These are phyloP conservation scores for Acorus calamus DNA, from an alignment of 106 monocot species.

Conservation along the genomic window DNA sequence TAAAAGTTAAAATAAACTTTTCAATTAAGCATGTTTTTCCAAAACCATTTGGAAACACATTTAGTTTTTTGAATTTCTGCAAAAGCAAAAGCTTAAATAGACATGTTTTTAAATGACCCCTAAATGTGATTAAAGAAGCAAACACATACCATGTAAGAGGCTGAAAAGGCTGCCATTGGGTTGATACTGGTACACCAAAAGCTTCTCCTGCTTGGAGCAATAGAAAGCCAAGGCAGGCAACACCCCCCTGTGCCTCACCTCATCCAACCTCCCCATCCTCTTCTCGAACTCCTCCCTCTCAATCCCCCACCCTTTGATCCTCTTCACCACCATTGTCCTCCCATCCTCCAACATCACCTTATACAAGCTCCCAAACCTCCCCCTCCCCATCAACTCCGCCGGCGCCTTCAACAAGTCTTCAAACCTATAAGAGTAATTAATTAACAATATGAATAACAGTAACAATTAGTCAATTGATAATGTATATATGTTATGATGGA, in stretches of 20 bases:
- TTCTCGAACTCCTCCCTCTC: conserved; percentile 20
- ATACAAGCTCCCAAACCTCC: conserved; percentile 33
- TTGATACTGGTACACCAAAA: conserved; percentile 44
- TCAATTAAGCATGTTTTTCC: too few species aligned
- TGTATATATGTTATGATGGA: too few species aligned
- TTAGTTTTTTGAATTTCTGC: too few species aligned
- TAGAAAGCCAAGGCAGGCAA: conserved; percentile 35
- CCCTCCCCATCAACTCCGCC: conserved; percentile 42
- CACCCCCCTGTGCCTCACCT: conserved; percentile 18
- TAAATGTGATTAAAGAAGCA: neutral
- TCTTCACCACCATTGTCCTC: conserved; percentile 30
- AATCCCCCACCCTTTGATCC: conserved; percentile 23
- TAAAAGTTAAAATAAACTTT: too few species aligned
- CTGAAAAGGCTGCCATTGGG: conserved; percentile 44
- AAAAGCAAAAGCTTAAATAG: too few species aligned
- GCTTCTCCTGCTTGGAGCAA: conserved; percentile 52
- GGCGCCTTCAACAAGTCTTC: conserved; percentile 44
- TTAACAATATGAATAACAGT: too few species aligned
- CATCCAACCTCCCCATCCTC: conserved; percentile 32
- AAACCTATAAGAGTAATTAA: conserved; percentile 3
- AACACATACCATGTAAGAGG: conserved; percentile 31
- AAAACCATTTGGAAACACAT: too few species aligned
- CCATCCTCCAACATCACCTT: conserved; percentile 31
- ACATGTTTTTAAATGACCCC: too few species aligned
- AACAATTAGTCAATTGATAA: too few species aligned